A percentile compares a stretch with the other conserved stretches of the same genome.
Evolutionary conservation across 768 basidiomycete genomes (phyloP).

Genomic region (Fistulinella prunicolor): DNA sequence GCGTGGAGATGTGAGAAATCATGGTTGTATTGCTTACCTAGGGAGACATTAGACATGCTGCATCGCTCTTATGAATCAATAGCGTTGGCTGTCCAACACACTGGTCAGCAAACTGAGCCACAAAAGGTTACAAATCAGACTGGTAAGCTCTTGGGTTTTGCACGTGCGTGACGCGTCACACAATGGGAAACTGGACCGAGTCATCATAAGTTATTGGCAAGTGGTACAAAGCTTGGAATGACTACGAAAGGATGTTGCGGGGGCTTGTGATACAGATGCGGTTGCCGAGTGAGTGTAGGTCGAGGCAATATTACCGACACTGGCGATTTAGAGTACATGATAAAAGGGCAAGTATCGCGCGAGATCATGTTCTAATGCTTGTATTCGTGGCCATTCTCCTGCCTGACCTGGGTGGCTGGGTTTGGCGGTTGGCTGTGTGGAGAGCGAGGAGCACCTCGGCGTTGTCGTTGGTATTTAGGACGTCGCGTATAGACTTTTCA

Average conservation of each 20-base stretch:
- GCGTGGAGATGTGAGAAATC: conserved; percentile 16
- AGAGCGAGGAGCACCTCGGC: conserved; percentile 60
- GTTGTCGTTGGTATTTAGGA: conserved; percentile 70
- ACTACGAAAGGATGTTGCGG: conserved; percentile 15
- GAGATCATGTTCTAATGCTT: conserved; percentile 25
- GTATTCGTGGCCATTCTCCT: conserved; percentile 15
- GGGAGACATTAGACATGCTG: not conserved
- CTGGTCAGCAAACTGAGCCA: not conserved
- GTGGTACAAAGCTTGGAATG: conserved; percentile 20
- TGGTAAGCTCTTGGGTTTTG: not conserved
- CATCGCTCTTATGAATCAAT: no score
- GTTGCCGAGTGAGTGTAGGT: not conserved
- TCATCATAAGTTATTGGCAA: conserved; percentile 19
- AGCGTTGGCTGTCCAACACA: no score
- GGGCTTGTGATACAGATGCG: conserved; percentile 28
- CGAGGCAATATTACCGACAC: conserved; percentile 2
- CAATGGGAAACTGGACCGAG: not conserved
- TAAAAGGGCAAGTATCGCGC: not conserved
- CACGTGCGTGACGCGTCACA: conserved; percentile 10
- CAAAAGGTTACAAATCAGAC: not conserved
- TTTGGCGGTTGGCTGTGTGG: conserved; percentile 39
- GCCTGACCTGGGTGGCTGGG: conserved; percentile 14
- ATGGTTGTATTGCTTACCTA: conserved; percentile 21
- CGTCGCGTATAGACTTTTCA: conserved; percentile 65
- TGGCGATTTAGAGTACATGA: conserved; percentile 1